Evolutionary conservation across 768 basidiomycete species (phyloP), one percentile per base, ranked within the genome.

Genomic region (Pleurotus djamor): DNA sequence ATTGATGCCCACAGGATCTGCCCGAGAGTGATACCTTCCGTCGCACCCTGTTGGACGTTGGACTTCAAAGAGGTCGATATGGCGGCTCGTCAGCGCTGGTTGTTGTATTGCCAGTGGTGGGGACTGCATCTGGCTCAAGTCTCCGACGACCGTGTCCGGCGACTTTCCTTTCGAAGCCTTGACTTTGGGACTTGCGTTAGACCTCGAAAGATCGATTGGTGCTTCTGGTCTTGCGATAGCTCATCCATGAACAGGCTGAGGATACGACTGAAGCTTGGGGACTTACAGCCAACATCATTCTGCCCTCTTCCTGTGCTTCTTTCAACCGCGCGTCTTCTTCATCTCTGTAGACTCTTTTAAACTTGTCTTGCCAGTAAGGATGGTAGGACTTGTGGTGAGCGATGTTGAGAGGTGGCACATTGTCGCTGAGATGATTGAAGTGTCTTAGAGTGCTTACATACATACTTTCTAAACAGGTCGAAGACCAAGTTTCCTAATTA

Each of bases 311-410:
- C 60, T 83, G 80, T 14, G 81, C 83, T 63, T 91, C 87, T 61
- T 88, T 80, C 38, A 72, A 72, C 1, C 79, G 74, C 12, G 90
- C 92, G 68, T 88, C 89, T 66, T 89, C 92, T 73, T 94, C 92
- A 80, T 94, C 92, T 59, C 68, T 73, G n/a, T 85, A 76, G 1
- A 94, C 91, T 16, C 82, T 83, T 60, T 92, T 90, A 60, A 94
- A 91, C 66, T 94, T 94, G 69, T 94, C 92, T 45, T 86, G 73
- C 43, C 92, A 75, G 68, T 94, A 94, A 0, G 92, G 92, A 63
- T 94, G 92, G 70, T 94, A 94, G 1, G 91, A 92, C 68, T 47
- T 94, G 78, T 93, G 92, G 70, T 94, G 92, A 10, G 92, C 92
- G 69, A 94, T 93, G 69, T 92, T 92, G 21, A 28, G n/a, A n/a